Evolutionary conservation across 331 rosid species (phyloP), one percentile per base, ranked within the genome.

Genomic region (Cydonia oblonga): DNA sequence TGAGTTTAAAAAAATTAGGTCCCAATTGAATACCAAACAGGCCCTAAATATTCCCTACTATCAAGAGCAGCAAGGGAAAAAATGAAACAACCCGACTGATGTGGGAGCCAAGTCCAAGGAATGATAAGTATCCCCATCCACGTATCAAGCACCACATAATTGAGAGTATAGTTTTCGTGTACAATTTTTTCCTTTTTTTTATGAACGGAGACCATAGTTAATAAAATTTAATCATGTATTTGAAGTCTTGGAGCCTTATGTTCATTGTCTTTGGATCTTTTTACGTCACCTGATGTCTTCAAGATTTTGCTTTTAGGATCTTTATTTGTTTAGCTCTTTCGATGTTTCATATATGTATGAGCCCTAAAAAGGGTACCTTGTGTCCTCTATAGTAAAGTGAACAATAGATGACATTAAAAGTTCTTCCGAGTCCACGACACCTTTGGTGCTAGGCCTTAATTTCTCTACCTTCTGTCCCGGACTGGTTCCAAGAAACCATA

Each of bases 41-140:
- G 38, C 38, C 38, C 9, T 20, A 66, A 38, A 23, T 22, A 3
- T 13, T 26, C 52, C 35, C 33, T 30, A 44, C 70, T 32, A 35
- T 30, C 20, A 74, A 51, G 53, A 24, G 29, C 38, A 16, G 40
- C 66, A 19, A 33, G 60, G 60, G 38, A 19, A 66, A 54, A 54
- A 58, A 23, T 32, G 23, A 61, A 40, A 69, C 73, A 75, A 82
- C 30, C 67, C 82, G 74, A 75, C 71, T 46, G 66, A 28, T 61
- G 38, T 0, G 3, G 65, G 65, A 60, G 65, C 38, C 35, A 25
- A 25, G 30, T 58, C 26, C 32, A 58, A 5, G 24, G 65, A 25
- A 60, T 60, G 3, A 60, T 14, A 60, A 60, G 35, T 60, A 60
- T 15, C 65, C n/a, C 35, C 33, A 25, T 25, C 16, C 13, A 14